A percentile compares a stretch with the other conserved stretches of the same genome.
Conservation (phyloP, 2,329 filamentous ascomycete genomes). For the Arthrobotrys conoides region DNA sequence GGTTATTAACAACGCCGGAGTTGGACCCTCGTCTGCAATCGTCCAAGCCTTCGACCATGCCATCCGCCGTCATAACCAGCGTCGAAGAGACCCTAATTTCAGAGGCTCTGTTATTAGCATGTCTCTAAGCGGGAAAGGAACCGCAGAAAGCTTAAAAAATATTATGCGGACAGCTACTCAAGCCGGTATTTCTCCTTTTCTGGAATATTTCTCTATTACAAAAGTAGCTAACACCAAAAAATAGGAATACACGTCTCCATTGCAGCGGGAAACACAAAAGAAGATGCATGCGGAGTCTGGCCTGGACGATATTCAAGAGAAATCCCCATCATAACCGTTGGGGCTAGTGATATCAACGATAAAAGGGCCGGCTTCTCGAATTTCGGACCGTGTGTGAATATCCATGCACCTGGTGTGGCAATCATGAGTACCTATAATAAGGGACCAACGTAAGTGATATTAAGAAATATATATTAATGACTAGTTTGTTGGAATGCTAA, state of each 20-base stretch:
- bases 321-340: slow-evolving; percentile 67
- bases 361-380: slow-evolving; percentile 68
- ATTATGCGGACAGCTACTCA: not conserved
- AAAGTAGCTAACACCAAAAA: not conserved
- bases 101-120: slow-evolving; percentile 71
- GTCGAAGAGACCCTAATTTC: slow-evolving; percentile 63
- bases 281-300: slow-evolving; percentile 61
- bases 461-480: too few species aligned
- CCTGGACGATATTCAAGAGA: slow-evolving; percentile 67
- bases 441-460: slow-evolving; percentile 66
- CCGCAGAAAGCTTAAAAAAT: not conserved
- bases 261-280: slow-evolving; percentile 67
- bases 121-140: slow-evolving; percentile 71
- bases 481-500: not conserved
- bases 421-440: slow-evolving; percentile 72
- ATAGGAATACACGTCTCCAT: slow-evolving; percentile 67
- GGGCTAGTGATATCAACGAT: slow-evolving; percentile 66
- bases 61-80: slow-evolving; percentile 68
- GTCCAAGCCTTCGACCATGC: slow-evolving; percentile 68
- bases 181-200: not conserved
- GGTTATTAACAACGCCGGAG: slow-evolving; percentile 67
- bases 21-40: slow-evolving; percentile 66
- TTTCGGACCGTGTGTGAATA: slow-evolving; percentile 71
- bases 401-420: slow-evolving; percentile 73
- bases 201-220: not conserved